Evolutionary conservation across 345 rosid species (phyloP), one percentile per base, ranked within the genome.

Genomic region (Dimocarpus longan): DNA sequence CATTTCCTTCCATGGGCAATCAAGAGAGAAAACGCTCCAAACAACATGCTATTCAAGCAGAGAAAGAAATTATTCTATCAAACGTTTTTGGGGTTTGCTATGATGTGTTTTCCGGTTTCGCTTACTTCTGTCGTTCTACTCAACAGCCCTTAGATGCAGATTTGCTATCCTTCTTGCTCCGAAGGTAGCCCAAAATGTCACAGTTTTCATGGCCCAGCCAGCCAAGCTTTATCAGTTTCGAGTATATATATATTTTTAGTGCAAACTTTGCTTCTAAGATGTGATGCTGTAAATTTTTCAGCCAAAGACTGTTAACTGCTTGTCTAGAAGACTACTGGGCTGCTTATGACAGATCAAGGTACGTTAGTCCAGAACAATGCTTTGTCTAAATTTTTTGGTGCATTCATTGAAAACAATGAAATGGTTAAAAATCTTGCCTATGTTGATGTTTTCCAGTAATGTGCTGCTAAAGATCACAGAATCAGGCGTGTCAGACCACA

Each of bases 41-140:
- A 79, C 90, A 82, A 66, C 85, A 84, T 22, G 68, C 86, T 46
- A 81, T 83, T 77, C 95, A 90, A 80, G 95, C 95, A 50, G 93
- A 90, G 88, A 86, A 86, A 76, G 93, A 90, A 78, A 89, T 91
- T 52, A 82, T 90, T 68, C 78, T 91, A 37, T 90, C 89, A n/a
- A 72, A 84, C 18, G 85, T 90, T 42, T 90, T 90, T 75, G 85
- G 93, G 39, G 82, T 84, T 82, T 88, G 95, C 85, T 90, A 91
- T 81, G 93, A 91, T 66, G 89, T 89, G 78, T 91, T 88, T 82
- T 91, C 91, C 15, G 95, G 92, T 66, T 89, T 90, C 60, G 95
- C 93, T 54, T 90, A 88, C 86, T 90, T 90, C 78, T 82, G 84
- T 82, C 88, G 88, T 50, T 90, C 92, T 24, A 78, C 86, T 64